Conservation (phyloP, 2,329 filamentous ascomycete genomes). For the Neospermospora avenae region DNA sequence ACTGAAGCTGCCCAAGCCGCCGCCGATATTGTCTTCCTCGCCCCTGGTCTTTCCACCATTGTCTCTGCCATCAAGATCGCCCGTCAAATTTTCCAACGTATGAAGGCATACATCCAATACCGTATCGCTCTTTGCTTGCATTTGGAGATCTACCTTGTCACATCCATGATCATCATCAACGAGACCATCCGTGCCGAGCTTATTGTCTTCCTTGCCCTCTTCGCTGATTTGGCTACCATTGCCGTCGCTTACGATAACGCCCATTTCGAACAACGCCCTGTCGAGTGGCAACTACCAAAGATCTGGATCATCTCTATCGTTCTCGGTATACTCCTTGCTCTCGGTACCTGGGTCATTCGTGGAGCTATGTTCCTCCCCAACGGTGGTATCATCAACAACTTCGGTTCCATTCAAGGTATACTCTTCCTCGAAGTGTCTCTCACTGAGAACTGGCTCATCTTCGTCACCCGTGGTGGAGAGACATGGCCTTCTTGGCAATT, state of each 20-base stretch:
- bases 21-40: slow-evolving; percentile 91
- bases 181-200: slow-evolving; percentile 70
- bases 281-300: slow-evolving; percentile 79
- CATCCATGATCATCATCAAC: slow-evolving; percentile 77
- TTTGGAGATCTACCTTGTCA: slow-evolving; percentile 77
- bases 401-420: slow-evolving; percentile 70
- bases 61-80: slow-evolving; percentile 92
- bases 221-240: slow-evolving; percentile 76
- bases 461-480: slow-evolving; percentile 69
- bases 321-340: slow-evolving; percentile 64
- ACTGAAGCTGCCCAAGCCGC: slow-evolving; percentile 88
- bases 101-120: slow-evolving; percentile 96
- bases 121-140: slow-evolving; percentile 90
- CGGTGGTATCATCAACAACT: slow-evolving; percentile 73
- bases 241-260: slow-evolving; percentile 78
- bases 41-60: slow-evolving; percentile 85
- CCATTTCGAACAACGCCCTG: slow-evolving; percentile 69
- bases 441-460: slow-evolving; percentile 76
- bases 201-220: slow-evolving; percentile 76
- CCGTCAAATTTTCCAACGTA: slow-evolving; percentile 93
- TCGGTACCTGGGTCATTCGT: slow-evolving; percentile 71
- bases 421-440: slow-evolving; percentile 71
- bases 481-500: slow-evolving; percentile 75
- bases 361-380: slow-evolving; percentile 65
- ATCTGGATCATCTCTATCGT: slow-evolving; percentile 74